Conservation (phyloP, 148 eudicot species). For the Gaultheria prostrata region DNA sequence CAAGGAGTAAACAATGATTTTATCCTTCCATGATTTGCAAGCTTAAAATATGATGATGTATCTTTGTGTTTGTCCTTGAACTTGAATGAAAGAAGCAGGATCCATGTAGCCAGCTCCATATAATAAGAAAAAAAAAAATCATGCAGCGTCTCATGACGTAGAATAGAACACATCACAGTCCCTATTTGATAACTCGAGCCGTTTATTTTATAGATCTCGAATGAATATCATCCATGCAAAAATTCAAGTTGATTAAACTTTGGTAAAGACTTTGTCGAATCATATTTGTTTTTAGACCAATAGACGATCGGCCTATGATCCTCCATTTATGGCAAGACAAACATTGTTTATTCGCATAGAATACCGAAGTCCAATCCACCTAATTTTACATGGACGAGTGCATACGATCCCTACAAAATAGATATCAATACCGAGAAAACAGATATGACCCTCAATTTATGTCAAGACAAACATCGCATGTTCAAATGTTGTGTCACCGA, state of each 20-base stretch:
- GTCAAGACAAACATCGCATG: too few species aligned
- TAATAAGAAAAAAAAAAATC: neutral
- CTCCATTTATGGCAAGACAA: too few species aligned
- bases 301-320: too few species aligned
- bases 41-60: neutral
- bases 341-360: neutral
- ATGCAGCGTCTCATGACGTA: neutral
- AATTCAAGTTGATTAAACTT: too few species aligned
- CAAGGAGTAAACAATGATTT: neutral
- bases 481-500: too few species aligned
- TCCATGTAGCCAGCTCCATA: neutral
- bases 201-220: neutral
- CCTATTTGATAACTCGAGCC: too few species aligned
- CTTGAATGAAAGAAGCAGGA: neutral
- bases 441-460: too few species aligned
- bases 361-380: neutral
- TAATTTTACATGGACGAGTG: neutral
- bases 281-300: too few species aligned
- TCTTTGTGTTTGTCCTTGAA: neutral
- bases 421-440: too few species aligned
- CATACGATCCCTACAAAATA: neutral
- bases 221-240: neutral
- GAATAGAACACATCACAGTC: neutral
- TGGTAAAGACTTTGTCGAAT: too few species aligned
- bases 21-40: neutral